Conservation (phyloP, 805 yeast genomes). For the Saccharomyces paradoxus region DNA sequence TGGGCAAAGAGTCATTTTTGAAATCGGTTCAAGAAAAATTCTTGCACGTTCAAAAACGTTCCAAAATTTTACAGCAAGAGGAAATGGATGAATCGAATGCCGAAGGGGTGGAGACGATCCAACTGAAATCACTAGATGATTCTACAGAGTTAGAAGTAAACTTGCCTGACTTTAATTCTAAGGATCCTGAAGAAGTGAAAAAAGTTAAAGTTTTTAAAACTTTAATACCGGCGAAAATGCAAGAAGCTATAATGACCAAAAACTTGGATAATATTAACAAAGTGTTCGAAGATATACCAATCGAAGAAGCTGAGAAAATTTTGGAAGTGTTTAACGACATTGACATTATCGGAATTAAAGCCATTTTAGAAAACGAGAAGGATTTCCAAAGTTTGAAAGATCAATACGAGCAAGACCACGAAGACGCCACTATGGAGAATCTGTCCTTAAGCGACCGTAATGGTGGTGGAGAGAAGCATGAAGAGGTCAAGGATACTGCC, state of each 20-base stretch:
- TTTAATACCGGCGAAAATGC: constrained; percentile 50
- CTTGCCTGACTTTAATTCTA: constrained; percentile 52
- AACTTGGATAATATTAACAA: constrained; percentile 72
- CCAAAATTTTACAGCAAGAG: constrained; percentile 56
- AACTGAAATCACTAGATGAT: constrained; percentile 82
- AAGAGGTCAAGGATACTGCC: not conserved
- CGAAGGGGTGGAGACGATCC: constrained; percentile 71
- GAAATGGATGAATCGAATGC: constrained; percentile 31
- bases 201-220: constrained; percentile 49
- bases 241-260: constrained; percentile 63
- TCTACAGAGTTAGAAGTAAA: constrained; percentile 62
- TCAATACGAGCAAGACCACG: constrained; percentile 31
- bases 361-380: constrained; percentile 60
- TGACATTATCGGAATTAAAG: constrained; percentile 78
- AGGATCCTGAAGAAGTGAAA: constrained; percentile 35
- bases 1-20: constrained; percentile 61
- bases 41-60: constrained; percentile 67
- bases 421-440: not conserved
- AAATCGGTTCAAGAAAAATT: constrained; percentile 70
- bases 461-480: not conserved
- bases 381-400: constrained; percentile 52
- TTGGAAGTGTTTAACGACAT: constrained; percentile 70
- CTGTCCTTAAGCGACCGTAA: not conserved
- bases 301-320: constrained; percentile 72
- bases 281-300: constrained; percentile 63